These are phyloP conservation scores for Pisolithus marmoratus DNA, from an alignment of 768 basidiomycete species.

Conservation along the genomic window DNA sequence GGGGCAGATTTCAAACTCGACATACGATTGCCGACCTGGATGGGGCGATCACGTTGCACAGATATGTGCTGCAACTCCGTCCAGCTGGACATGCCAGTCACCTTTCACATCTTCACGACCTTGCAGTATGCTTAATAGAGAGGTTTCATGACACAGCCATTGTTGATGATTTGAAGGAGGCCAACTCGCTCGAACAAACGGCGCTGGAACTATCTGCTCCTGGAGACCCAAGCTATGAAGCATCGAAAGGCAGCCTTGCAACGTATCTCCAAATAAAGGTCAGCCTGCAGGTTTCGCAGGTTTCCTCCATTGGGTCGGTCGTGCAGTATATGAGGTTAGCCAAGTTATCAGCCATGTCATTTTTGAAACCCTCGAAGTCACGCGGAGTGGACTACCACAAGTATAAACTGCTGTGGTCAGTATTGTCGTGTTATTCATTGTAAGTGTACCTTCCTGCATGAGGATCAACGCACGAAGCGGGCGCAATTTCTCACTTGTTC, in stretches of 20 bases:
- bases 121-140: background rate
- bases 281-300: background rate
- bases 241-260: background rate
- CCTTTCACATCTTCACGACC: background rate
- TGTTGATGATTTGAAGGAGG: background rate
- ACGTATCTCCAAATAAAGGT: background rate
- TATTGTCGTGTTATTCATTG: too few species aligned
- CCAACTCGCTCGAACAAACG: background rate
- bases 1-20: background rate
- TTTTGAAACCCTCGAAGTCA: background rate
- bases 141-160: background rate
- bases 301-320: too few species aligned
- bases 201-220: background rate
- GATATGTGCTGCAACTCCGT: background rate
- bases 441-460: too few species aligned
- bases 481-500: too few species aligned
- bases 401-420: too few species aligned
- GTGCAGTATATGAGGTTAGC: background rate
- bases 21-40: background rate
- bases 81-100: background rate
- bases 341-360: background rate
- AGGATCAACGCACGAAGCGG: too few species aligned
- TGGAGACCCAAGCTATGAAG: background rate
- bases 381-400: background rate
- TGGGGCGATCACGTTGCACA: background rate